These are phyloP conservation scores for Torulaspora delbrueckii DNA, from an alignment of 805 yeast species.

Conservation along the genomic window DNA sequence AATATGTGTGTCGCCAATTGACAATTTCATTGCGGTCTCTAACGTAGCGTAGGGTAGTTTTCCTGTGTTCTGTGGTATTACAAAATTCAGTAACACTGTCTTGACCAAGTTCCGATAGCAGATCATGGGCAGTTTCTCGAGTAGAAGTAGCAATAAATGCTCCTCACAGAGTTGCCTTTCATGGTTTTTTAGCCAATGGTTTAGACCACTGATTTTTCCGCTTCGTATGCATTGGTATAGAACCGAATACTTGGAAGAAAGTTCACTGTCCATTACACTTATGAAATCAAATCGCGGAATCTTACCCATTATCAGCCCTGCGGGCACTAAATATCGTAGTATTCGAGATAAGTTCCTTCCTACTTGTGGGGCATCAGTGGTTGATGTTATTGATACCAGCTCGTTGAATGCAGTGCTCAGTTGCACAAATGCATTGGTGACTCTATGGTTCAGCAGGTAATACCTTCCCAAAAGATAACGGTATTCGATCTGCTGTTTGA, in stretches of 20 bases:
- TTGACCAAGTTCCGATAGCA: conserved; percentile 39
- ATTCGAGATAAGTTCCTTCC: conserved; percentile 35
- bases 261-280: conserved; percentile 20
- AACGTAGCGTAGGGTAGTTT: conserved; percentile 28
- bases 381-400: conserved; percentile 30
- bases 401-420: conserved; percentile 49
- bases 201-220: conserved; percentile 42
- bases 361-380: conserved; percentile 9
- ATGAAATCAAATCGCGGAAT: conserved; percentile 39
- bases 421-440: conserved; percentile 49
- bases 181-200: conserved; percentile 31
- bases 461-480: conserved; percentile 54
- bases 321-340: conserved; percentile 47
- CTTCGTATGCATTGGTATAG: conserved; percentile 37
- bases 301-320: conserved; percentile 51
- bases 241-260: conserved; percentile 37
- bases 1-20: conserved; percentile 15
- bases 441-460: conserved; percentile 48
- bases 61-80: conserved; percentile 20
- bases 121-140: conserved; percentile 41
- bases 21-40: conserved; percentile 16
- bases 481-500: conserved; percentile 49
- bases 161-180: conserved; percentile 32
- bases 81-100: conserved; percentile 17
- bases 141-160: conserved; percentile 35